These are phyloP conservation scores for Cladosporium cucumerinum DNA, from an alignment of 2,329 filamentous ascomycete species.

Conservation along the genomic window DNA sequence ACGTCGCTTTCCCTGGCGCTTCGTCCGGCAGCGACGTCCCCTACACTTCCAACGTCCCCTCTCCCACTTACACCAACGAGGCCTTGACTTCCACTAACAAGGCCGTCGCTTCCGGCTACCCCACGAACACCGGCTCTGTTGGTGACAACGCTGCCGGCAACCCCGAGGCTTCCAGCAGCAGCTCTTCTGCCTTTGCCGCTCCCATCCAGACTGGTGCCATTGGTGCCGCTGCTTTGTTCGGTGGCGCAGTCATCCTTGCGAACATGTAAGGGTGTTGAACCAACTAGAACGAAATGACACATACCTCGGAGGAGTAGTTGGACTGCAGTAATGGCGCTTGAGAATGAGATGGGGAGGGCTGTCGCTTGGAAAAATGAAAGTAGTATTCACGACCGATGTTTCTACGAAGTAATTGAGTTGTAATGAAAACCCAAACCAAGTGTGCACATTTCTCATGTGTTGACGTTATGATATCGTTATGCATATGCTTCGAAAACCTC, in stretches of 20 bases:
- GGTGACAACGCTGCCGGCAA: slow-evolving; percentile 15
- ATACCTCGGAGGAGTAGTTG: not conserved
- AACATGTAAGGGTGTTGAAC: slow-evolving; percentile 19
- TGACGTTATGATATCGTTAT: not conserved
- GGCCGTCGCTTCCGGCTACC: slow-evolving; percentile 32
- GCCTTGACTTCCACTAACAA: slow-evolving; percentile 28
- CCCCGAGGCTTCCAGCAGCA: slow-evolving; percentile 5
- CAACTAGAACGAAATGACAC: not conserved
- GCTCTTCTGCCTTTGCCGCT: slow-evolving; percentile 29
- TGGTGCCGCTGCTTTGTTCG: slow-evolving; percentile 48
- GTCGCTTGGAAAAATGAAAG: not conserved
- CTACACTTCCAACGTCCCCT: slow-evolving; percentile 54
- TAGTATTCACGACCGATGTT: not conserved
- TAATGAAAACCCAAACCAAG: not conserved
- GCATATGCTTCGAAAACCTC: not conserved
- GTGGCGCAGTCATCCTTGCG: slow-evolving; percentile 38
- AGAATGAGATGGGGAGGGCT: not conserved
- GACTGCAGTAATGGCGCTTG: not conserved
- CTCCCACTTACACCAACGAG: slow-evolving; percentile 41
- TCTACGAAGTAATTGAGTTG: not conserved
- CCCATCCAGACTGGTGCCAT: slow-evolving; percentile 40
- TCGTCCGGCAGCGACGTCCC: slow-evolving; percentile 48
- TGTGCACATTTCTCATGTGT: not conserved
- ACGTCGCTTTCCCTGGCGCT: slow-evolving; percentile 53
- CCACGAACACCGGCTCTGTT: slow-evolving; percentile 9